phyloP scores from a whole-genome alignment of 768 basidiomycete species.

The Amyloporia xantha region DNA sequence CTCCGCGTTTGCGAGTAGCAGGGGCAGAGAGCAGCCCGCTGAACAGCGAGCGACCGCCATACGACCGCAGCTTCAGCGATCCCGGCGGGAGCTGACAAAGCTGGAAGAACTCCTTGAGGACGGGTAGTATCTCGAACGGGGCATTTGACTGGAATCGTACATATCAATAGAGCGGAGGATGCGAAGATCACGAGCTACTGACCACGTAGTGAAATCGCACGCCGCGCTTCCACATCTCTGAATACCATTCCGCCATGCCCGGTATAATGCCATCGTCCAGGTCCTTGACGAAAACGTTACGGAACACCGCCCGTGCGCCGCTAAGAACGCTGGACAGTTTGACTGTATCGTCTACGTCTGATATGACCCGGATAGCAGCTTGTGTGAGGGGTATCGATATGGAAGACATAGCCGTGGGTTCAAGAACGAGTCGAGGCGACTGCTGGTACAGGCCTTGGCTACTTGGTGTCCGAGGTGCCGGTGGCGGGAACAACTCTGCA shows the following conservation, averaged over 20 bases:
- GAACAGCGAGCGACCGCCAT: conserved; percentile 78
- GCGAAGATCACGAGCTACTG: conserved; percentile 25
- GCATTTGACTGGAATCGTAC: conserved; percentile 63
- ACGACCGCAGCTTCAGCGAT: conserved; percentile 79
- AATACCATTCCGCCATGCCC: conserved; percentile 80
- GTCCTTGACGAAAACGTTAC: conserved; percentile 89
- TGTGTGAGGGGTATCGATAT: conserved; percentile 42
- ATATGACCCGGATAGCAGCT: conserved; percentile 71
- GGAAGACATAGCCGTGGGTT: conserved; percentile 11
- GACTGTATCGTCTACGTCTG: conserved; percentile 93
- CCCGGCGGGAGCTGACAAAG: conserved; percentile 65
- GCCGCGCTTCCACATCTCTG: conserved; percentile 57
- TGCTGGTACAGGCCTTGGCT: too few relatives aligned
- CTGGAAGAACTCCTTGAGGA: conserved; percentile 69
- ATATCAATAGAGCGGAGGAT: not conserved
- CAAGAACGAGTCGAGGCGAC: conserved; percentile 1
- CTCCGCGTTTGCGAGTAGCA: conserved; percentile 74
- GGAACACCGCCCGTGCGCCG: conserved; percentile 78
- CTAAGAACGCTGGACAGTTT: conserved; percentile 72
- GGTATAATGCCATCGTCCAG: conserved; percentile 72
- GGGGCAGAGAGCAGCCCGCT: conserved; percentile 78
- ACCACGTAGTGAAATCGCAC: conserved; percentile 88
- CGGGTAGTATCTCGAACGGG: conserved; percentile 77
- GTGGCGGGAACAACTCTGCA: conserved; percentile 42
- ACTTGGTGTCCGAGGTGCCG: conserved; percentile 25